Evolutionary conservation across 2,329 filamentous ascomycete species (phyloP).

Genomic region (Teratosphaeria viscida): DNA sequence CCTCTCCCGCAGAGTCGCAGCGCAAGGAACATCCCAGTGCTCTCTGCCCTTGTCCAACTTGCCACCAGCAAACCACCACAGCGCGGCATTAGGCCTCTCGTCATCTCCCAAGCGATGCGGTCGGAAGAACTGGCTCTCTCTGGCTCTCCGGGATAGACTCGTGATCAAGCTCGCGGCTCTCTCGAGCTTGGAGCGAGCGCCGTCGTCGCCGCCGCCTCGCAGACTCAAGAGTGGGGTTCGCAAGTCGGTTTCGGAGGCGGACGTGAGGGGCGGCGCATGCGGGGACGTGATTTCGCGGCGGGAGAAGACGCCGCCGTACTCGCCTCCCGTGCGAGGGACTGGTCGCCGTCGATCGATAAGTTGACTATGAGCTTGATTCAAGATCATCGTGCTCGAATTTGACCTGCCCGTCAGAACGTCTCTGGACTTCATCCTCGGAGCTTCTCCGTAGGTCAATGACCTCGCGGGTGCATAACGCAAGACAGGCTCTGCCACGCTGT

Average conservation of each 20-base stretch:
- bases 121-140: neutral
- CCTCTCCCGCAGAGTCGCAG: constrained; percentile 2
- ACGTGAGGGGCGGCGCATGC: neutral
- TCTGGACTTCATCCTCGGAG: neutral
- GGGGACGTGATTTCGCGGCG: neutral
- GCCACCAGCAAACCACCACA: constrained; percentile 6
- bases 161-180: neutral
- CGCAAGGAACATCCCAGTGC: constrained; percentile 1
- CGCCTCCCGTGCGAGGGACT: neutral
- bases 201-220: neutral
- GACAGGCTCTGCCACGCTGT: neutral
- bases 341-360: neutral
- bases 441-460: neutral
- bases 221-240: neutral
- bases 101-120: neutral
- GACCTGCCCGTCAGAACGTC: neutral
- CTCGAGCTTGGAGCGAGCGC: neutral
- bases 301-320: neutral
- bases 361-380: neutral
- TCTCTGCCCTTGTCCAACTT: neutral
- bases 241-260: neutral
- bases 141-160: neutral
- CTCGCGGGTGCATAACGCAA: neutral
- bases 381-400: neutral
- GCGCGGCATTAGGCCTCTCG: constrained; percentile 2